Conservation (phyloP, 768 basidiomycete genomes). For the Tricholoma matsutake region DNA sequence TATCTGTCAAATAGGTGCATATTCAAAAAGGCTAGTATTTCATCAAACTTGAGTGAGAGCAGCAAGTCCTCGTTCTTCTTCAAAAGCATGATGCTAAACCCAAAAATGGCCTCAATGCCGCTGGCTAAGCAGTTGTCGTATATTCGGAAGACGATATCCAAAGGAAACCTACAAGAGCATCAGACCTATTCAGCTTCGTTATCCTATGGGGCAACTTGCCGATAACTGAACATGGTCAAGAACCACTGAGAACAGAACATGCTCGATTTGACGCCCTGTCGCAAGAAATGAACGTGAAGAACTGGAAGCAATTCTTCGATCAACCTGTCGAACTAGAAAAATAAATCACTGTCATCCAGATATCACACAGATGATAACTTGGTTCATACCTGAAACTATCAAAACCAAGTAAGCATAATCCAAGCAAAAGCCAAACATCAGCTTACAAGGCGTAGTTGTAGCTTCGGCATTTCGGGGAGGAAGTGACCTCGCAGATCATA, state of each 20-base stretch:
- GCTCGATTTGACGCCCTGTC: conserved; percentile 93
- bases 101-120: conserved; percentile 95
- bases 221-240: conserved; percentile 93
- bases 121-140: conserved; percentile 96
- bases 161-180: conserved; percentile 67
- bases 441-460: conserved; percentile 86
- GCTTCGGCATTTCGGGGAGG: conserved; percentile 98
- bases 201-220: conserved; percentile 41
- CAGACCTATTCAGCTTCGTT: not conserved
- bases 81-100: conserved; percentile 85
- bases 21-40: conserved; percentile 83
- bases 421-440: not conserved
- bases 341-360: conserved; percentile 5
- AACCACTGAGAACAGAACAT: conserved; percentile 99
- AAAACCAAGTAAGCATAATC: conserved; percentile 3
- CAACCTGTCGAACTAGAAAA: conserved; percentile 81
- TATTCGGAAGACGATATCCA: conserved; percentile 93
- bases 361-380: not conserved
- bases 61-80: conserved; percentile 84
- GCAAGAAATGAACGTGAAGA: conserved; percentile 87
- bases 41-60: conserved; percentile 84
- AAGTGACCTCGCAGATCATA: conserved; percentile 97
- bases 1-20: conserved; percentile 81
- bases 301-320: conserved; percentile 92
- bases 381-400: conserved; percentile 56